Evolutionary conservation across 805 yeast genomes (phyloP).

Genomic region (Kuraishia borneana): DNA sequence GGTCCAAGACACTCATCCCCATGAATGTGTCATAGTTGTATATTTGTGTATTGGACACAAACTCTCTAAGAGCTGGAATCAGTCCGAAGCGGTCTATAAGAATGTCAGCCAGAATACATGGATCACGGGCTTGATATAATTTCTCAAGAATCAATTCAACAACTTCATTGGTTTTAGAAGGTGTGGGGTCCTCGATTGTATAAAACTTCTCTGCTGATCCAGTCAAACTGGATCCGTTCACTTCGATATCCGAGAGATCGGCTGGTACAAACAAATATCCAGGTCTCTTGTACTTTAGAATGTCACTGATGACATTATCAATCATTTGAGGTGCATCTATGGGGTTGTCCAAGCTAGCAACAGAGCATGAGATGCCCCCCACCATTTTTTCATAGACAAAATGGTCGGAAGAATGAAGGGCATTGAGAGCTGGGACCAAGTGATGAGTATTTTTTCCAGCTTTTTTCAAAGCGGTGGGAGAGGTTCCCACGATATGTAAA

Average conservation of each 20-base stretch:
- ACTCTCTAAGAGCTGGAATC: constrained; percentile 29
- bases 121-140: constrained; percentile 41
- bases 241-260: constrained; percentile 40
- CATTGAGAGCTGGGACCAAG: constrained; percentile 39
- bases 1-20: constrained; percentile 71
- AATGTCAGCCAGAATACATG: constrained; percentile 64
- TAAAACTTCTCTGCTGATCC: neutral
- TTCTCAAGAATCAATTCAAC: constrained; percentile 32
- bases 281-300: constrained; percentile 55
- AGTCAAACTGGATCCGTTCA: neutral
- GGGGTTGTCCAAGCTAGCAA: constrained; percentile 35
- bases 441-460: constrained; percentile 39
- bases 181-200: neutral
- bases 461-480: constrained; percentile 9
- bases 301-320: constrained; percentile 51
- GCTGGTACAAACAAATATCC: constrained; percentile 75
- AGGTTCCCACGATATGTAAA: constrained; percentile 40
- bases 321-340: constrained; percentile 44
- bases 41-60: constrained; percentile 38
- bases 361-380: constrained; percentile 40
- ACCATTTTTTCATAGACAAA: constrained; percentile 56
- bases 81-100: constrained; percentile 52
- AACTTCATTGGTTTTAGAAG: constrained; percentile 4
- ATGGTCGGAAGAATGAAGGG: constrained; percentile 50
- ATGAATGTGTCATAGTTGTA: constrained; percentile 50